Percentiles rank a stretch among this genome's conserved stretches.
phyloP scores from a whole-genome alignment of 208 protist genomes.

The Lotmaria passim region DNA sequence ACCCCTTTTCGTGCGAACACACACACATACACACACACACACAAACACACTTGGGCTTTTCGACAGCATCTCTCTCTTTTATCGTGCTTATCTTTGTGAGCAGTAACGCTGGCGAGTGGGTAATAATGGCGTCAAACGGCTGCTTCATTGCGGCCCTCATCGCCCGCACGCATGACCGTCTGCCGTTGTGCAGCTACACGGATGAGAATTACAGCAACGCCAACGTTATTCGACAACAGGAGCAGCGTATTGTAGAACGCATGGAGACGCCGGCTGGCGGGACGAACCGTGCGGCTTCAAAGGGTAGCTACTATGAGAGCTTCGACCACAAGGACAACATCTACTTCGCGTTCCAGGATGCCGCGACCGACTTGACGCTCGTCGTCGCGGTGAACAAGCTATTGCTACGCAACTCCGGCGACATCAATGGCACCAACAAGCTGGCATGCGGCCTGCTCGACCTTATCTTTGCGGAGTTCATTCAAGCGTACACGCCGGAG shows the following conservation, averaged over 20 bases:
- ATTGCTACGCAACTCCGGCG: constrained; percentile 79
- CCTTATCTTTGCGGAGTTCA: constrained; percentile 82
- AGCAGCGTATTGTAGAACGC: constrained; percentile 83
- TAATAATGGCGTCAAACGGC: constrained; percentile 80
- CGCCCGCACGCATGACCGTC: constrained; percentile 80
- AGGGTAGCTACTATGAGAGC: constrained; percentile 90
- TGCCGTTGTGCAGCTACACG: constrained; percentile 85
- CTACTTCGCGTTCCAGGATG: constrained; percentile 91
- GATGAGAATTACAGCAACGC: constrained; percentile 87
- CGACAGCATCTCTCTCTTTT: too few relatives aligned
- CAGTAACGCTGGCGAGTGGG: too few relatives aligned
- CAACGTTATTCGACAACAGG: constrained; percentile 77
- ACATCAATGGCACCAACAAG: constrained; percentile 75
- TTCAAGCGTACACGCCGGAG: constrained; percentile 49
- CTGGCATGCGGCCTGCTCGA: constrained; percentile 87
- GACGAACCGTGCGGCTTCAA: constrained; percentile 42
- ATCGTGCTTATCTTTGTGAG: too few relatives aligned
- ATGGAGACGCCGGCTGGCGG: constrained; percentile 76
- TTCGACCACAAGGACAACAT: constrained; percentile 91
- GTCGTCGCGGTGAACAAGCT: constrained; percentile 91
- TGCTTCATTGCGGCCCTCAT: constrained; percentile 91
- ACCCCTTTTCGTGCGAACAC: too few relatives aligned
- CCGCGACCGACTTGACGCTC: constrained; percentile 84
- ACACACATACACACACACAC: too few relatives aligned
- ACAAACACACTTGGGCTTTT: too few relatives aligned